These are phyloP conservation scores for Penicillium riverlandense DNA, from an alignment of 495 filamentous ascomycete genomes.

Conservation along the genomic window DNA sequence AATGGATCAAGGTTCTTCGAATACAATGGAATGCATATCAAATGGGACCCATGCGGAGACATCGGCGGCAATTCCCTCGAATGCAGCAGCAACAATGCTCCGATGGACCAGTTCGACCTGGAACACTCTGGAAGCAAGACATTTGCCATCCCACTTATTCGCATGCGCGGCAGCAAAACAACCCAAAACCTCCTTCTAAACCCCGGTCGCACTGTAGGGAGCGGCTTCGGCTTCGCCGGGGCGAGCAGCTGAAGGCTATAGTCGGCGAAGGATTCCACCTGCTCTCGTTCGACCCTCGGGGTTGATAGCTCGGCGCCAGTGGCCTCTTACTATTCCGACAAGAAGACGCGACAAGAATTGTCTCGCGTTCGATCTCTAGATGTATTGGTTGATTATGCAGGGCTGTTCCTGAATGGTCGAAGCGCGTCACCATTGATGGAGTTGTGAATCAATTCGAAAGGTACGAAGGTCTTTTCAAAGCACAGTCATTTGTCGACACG, in stretches of 20 bases:
- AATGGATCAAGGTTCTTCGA: not conserved
- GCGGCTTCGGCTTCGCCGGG: constrained; percentile 26
- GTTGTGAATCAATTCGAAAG: constrained; percentile 16
- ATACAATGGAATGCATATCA: constrained; percentile 29
- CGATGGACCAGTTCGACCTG: constrained; percentile 38
- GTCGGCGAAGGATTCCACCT: constrained; percentile 38
- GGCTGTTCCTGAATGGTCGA: constrained; percentile 5
- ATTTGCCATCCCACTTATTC: constrained; percentile 37
- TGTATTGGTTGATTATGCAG: constrained; percentile 16
- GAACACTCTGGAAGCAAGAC: constrained; percentile 16
- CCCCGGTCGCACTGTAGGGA: constrained; percentile 38
- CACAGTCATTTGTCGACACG: constrained; percentile 21
- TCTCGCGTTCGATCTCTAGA: constrained; percentile 17
- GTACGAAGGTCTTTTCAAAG: constrained; percentile 16
- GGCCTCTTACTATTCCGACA: constrained; percentile 30
- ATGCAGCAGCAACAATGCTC: constrained; percentile 19
- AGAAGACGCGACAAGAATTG: constrained; percentile 12
- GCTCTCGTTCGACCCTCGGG: constrained; percentile 38
- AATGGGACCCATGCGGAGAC: constrained; percentile 30
- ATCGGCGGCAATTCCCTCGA: constrained; percentile 21
- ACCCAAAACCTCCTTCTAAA: constrained; percentile 38
- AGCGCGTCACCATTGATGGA: constrained; percentile 10
- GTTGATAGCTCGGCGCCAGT: constrained; percentile 30
- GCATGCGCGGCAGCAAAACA: constrained; percentile 27
- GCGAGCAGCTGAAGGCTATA: constrained; percentile 23